Evolutionary conservation across 768 basidiomycete genomes (phyloP).

Genomic region (Podaxis rugospora): DNA sequence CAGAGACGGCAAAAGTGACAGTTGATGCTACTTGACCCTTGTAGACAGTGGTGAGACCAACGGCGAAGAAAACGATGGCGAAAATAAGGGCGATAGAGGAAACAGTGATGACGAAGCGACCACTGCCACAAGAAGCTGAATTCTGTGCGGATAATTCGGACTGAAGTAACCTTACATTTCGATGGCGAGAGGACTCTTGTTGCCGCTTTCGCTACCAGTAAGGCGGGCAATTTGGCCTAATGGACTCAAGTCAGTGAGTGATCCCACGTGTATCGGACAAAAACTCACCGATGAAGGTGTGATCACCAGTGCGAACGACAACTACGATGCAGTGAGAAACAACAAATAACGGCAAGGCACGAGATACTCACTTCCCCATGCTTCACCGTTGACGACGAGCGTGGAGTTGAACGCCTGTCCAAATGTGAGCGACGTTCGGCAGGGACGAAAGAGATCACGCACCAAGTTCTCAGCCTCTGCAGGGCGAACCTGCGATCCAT

Average conservation of each 20-base stretch:
- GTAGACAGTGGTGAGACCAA: slow-evolving; percentile 64
- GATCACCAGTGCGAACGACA: slow-evolving; percentile 63
- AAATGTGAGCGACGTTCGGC: background rate
- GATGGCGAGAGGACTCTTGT: slow-evolving; percentile 59
- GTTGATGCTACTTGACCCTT: slow-evolving; percentile 55
- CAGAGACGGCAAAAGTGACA: slow-evolving; percentile 58
- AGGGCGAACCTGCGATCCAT: slow-evolving; percentile 43
- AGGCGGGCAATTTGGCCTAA: slow-evolving; percentile 64
- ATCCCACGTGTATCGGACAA: background rate
- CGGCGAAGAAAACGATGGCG: slow-evolving; percentile 59
- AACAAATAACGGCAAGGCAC: background rate
- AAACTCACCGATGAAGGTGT: slow-evolving; percentile 54
- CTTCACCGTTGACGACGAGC: slow-evolving; percentile 67
- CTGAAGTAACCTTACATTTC: slow-evolving; percentile 47
- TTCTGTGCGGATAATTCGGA: too few relatives aligned
- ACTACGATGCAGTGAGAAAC: slow-evolving; percentile 28
- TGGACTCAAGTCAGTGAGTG: slow-evolving; percentile 1
- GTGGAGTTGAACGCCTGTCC: slow-evolving; percentile 66
- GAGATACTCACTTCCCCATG: slow-evolving; percentile 51
- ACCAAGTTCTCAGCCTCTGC: slow-evolving; percentile 68
- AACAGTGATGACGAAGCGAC: slow-evolving; percentile 57
- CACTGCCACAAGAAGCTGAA: slow-evolving; percentile 26
- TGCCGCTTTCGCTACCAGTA: slow-evolving; percentile 60
- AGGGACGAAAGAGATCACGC: background rate
- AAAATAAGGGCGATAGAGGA: slow-evolving; percentile 59